Conservation (phyloP, 192 early-diverging fungal species). For the Pilaira anomala region DNA sequence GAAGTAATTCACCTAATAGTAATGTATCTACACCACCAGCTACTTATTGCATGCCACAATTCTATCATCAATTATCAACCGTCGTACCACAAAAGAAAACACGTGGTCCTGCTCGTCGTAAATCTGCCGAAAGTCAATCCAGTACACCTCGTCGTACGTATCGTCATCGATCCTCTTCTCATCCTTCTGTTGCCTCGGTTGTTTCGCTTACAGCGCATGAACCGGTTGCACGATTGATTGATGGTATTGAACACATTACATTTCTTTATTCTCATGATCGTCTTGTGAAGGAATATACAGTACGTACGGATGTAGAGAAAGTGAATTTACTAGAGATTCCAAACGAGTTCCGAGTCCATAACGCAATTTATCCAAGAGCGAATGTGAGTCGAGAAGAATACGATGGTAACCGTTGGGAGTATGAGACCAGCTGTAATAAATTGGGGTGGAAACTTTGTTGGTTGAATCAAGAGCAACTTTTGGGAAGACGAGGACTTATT, state of each 20-base stretch:
- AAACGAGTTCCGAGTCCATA: constrained; percentile 16
- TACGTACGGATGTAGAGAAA: constrained; percentile 30
- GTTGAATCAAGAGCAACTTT: constrained; percentile 58
- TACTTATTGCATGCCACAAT: not conserved
- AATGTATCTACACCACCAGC: not conserved
- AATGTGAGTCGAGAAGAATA: constrained; percentile 47
- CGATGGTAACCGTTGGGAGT: constrained; percentile 73
- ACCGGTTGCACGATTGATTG: constrained; percentile 23
- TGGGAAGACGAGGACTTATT: constrained; percentile 65
- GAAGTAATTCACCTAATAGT: constrained; percentile 2
- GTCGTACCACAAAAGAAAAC: not conserved
- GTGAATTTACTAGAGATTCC: constrained; percentile 15
- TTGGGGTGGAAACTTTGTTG: constrained; percentile 72
- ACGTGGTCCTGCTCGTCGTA: too few species aligned
- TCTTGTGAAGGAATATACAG: constrained; percentile 30
- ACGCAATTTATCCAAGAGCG: constrained; percentile 65
- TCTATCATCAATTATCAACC: not conserved
- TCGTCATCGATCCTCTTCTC: constrained; percentile 1
- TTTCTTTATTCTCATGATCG: constrained; percentile 35
- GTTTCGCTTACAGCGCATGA: constrained; percentile 35
- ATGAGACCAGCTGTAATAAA: constrained; percentile 72
- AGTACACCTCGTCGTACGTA: not conserved
- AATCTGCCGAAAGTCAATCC: not conserved
- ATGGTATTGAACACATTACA: constrained; percentile 31
- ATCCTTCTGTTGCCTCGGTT: constrained; percentile 29